Conservation (phyloP, 2,329 filamentous ascomycete genomes). For the Fusarium pseudocircinatum region DNA sequence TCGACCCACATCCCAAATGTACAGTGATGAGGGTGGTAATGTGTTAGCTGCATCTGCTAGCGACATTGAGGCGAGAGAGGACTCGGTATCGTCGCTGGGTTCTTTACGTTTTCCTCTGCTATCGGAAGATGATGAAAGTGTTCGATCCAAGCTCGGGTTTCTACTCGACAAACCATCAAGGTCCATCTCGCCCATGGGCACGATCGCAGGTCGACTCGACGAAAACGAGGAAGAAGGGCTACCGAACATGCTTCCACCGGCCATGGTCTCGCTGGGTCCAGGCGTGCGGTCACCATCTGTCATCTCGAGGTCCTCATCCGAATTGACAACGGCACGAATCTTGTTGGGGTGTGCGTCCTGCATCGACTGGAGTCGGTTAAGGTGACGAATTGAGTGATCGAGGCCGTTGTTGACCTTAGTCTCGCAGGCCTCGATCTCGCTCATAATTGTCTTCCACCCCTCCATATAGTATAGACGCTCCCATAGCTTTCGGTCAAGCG, state of each 20-base stretch:
- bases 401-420: constrained; percentile 61
- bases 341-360: constrained; percentile 62
- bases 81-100: constrained; percentile 47
- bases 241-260: constrained; percentile 48
- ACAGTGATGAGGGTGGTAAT: constrained; percentile 58
- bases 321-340: constrained; percentile 62
- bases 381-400: constrained; percentile 50
- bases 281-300: constrained; percentile 49
- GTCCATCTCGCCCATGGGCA: constrained; percentile 45
- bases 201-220: constrained; percentile 38
- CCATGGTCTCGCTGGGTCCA: constrained; percentile 36
- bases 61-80: constrained; percentile 45
- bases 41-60: constrained; percentile 42
- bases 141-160: constrained; percentile 45
- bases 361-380: constrained; percentile 56
- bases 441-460: constrained; percentile 80
- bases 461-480: constrained; percentile 82
- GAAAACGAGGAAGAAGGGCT: constrained; percentile 48
- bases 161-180: constrained; percentile 43
- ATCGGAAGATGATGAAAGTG: constrained; percentile 42
- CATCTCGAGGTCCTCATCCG: constrained; percentile 62
- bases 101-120: constrained; percentile 51
- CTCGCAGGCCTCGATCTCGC: constrained; percentile 75
- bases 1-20: constrained; percentile 59
- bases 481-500: constrained; percentile 88